Evolutionary conservation across 2,329 filamentous ascomycete species (phyloP).

Genomic region (Moelleriella libera): DNA sequence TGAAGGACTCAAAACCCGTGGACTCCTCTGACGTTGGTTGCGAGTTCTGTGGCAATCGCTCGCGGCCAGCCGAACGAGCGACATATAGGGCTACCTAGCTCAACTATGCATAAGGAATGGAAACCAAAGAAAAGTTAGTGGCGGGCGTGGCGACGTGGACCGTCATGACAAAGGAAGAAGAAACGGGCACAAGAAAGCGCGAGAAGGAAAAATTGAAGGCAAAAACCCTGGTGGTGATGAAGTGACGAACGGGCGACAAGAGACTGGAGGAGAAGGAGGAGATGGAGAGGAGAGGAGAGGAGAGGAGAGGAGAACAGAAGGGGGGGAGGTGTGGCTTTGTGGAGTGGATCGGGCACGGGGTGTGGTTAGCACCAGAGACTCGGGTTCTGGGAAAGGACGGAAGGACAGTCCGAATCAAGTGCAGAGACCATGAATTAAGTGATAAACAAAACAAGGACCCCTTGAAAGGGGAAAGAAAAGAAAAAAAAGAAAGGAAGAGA

Average conservation of each 20-base stretch:
- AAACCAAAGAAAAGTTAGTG: not conserved
- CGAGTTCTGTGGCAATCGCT: not conserved
- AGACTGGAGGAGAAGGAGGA: not conserved
- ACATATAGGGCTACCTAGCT: constrained; percentile 5
- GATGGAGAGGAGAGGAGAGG: not conserved
- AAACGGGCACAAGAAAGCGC: not conserved
- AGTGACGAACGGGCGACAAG: not conserved
- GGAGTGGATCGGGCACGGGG: too few species aligned
- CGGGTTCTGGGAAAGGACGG: too few species aligned
- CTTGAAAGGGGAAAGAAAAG: too few species aligned
- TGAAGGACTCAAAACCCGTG: not conserved
- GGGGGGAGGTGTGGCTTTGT: too few species aligned
- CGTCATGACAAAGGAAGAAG: not conserved
- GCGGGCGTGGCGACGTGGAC: not conserved
- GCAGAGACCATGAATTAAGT: too few species aligned
- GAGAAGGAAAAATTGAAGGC: not conserved
- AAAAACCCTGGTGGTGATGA: not conserved
- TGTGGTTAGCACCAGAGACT: too few species aligned
- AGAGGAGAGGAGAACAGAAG: too few species aligned
- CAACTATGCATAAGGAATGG: constrained; percentile 2
- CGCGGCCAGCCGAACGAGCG: constrained; percentile 1
- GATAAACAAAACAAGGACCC: too few species aligned
- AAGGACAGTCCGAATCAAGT: too few species aligned
- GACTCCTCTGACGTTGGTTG: constrained; percentile 1
- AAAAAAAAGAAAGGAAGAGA: too few species aligned